phyloP scores from a whole-genome alignment of 768 basidiomycete genomes.

The Gyrodon lividus region DNA sequence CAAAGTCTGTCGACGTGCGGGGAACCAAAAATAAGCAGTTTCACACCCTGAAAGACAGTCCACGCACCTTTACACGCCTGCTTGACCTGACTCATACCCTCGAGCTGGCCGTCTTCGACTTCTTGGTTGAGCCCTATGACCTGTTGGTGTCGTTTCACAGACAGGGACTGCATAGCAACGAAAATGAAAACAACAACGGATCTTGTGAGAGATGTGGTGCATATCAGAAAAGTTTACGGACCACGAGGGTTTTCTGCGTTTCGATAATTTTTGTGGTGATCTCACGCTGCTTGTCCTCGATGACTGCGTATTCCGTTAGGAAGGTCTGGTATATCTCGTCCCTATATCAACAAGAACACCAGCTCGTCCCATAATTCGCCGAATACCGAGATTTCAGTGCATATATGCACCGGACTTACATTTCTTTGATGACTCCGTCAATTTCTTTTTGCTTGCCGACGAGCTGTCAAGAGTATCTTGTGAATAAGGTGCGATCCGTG shows the following conservation, averaged over 20 bases:
- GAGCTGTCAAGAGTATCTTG: conserved; percentile 13
- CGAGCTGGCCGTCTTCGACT: conserved; percentile 24
- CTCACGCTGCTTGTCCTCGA: conserved; percentile 30
- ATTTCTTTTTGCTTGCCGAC: conserved; percentile 19
- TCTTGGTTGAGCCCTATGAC: conserved; percentile 18
- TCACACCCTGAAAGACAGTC: background rate
- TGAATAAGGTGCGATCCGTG: background rate
- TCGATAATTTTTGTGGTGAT: conserved; percentile 26
- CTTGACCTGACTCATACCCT: conserved; percentile 21
- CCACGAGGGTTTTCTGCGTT: conserved; percentile 25
- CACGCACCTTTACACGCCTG: conserved; percentile 21
- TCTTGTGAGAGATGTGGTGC: background rate
- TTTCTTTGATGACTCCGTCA: conserved; percentile 17
- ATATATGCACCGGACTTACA: conserved; percentile 23
- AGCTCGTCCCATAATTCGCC: background rate
- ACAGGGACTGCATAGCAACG: conserved; percentile 19
- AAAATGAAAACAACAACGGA: background rate
- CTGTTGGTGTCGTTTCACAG: conserved; percentile 29
- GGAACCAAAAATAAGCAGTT: background rate
- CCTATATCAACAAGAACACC: conserved; percentile 11
- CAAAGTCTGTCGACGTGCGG: conserved; percentile 12
- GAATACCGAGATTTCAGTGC: background rate
- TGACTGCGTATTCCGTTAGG: conserved; percentile 17
- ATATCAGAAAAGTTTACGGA: conserved; percentile 7
- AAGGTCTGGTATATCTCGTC: conserved; percentile 28